These are phyloP conservation scores for Ceratobasidium sp. DNA, from an alignment of 1,284 basidiomycete species.

Conservation along the genomic window DNA sequence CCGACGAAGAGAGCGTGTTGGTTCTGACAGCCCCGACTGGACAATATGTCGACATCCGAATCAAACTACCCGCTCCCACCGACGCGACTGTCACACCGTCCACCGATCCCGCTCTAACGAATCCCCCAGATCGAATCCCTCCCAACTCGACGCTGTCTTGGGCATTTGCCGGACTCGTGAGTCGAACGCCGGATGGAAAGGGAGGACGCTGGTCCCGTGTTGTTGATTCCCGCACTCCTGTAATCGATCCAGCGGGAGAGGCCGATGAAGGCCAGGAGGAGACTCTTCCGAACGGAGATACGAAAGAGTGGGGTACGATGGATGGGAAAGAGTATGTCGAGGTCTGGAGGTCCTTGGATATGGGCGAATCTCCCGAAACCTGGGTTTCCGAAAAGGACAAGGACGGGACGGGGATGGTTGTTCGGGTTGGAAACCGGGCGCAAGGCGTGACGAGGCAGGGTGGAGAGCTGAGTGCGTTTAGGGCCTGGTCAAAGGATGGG, in stretches of 20 bases:
- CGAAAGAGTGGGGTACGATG: constrained; percentile 22
- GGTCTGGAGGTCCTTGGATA: constrained; percentile 25
- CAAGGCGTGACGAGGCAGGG: constrained; percentile 15
- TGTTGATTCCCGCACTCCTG: constrained; percentile 14
- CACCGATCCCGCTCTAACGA: background rate
- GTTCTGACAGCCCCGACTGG: constrained; percentile 24
- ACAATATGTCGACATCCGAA: constrained; percentile 27
- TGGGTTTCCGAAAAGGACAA: constrained; percentile 6
- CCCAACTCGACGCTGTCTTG: background rate
- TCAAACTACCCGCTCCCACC: constrained; percentile 9
- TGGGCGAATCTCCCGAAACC: background rate
- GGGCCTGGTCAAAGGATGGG: background rate
- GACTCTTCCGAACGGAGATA: constrained; percentile 22
- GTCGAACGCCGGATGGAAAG: constrained; percentile 14
- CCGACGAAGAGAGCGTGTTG: constrained; percentile 29
- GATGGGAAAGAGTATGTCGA: constrained; percentile 17
- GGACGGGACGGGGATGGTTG: background rate
- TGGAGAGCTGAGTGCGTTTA: background rate
- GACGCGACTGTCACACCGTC: background rate
- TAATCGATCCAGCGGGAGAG: constrained; percentile 8
- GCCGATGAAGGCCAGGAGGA: constrained; percentile 24
- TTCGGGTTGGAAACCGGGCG: constrained; percentile 13
- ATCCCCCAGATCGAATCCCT: background rate
- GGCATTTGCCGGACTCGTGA: constrained; percentile 21
- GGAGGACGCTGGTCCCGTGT: constrained; percentile 27